These are phyloP conservation scores for Zygosaccharomyces bisporus DNA, from an alignment of 805 yeast genomes.

Conservation along the genomic window DNA sequence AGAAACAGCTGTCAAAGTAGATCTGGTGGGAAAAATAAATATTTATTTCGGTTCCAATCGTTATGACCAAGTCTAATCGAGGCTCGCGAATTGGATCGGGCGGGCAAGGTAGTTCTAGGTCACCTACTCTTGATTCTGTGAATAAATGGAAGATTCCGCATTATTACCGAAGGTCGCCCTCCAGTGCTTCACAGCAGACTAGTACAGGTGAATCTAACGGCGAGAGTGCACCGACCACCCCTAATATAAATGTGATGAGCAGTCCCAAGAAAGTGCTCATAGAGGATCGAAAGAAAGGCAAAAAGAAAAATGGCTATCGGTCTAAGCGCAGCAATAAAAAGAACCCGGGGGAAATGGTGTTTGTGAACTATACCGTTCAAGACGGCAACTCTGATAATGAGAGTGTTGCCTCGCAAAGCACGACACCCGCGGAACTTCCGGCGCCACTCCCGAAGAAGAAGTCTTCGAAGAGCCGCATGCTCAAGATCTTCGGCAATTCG, in stretches of 20 bases:
- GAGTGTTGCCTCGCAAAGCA: background rate
- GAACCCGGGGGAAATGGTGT: conserved; percentile 31
- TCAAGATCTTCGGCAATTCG: conserved; percentile 31
- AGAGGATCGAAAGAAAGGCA: conserved; percentile 22
- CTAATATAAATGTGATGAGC: conserved; percentile 24
- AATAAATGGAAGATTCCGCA: conserved; percentile 37
- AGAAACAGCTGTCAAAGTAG: background rate
- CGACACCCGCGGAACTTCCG: conserved; percentile 5
- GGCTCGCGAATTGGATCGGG: conserved; percentile 10
- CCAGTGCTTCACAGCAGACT: conserved; percentile 12
- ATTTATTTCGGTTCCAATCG: conserved; percentile 1
- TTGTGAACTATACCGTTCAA: conserved; percentile 36
- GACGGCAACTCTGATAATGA: conserved; percentile 20
- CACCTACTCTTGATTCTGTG: conserved; percentile 25
- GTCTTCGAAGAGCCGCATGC: conserved; percentile 30
- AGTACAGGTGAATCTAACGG: conserved; percentile 8
- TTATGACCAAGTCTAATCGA: conserved; percentile 12
- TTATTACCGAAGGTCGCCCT: conserved; percentile 30
- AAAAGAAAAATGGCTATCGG: conserved; percentile 16
- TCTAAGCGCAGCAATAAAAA: conserved; percentile 18
- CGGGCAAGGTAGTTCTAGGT: conserved; percentile 9
- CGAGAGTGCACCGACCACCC: conserved; percentile 15
- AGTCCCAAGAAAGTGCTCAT: conserved; percentile 32
- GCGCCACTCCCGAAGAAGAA: conserved; percentile 22
- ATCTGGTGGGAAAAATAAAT: background rate